Conservation (phyloP, 139 green algal genomes). For the Diplosphaera chodatii region DNA sequence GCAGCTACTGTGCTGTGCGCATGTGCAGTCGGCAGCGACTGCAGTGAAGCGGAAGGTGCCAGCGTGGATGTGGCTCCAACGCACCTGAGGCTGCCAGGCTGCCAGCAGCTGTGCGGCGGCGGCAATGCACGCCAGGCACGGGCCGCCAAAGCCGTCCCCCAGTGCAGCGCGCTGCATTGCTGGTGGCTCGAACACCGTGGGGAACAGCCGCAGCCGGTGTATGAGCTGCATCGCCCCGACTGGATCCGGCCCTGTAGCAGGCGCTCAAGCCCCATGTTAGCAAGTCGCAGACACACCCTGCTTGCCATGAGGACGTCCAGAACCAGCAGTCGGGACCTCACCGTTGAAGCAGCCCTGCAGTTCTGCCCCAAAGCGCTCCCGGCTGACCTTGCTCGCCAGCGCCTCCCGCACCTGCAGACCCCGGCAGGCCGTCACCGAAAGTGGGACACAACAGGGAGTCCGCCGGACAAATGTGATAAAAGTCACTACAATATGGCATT, state of each 20-base stretch:
- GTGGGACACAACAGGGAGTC: too few species aligned
- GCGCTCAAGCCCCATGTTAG: background rate
- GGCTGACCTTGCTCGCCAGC: conserved; percentile 68
- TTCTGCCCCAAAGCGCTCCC: conserved; percentile 76
- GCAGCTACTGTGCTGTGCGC: background rate
- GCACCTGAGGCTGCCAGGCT: background rate
- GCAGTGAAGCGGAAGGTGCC: too few species aligned
- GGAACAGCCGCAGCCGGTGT: conserved; percentile 59
- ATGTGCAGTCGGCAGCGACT: too few species aligned
- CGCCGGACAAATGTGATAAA: too few species aligned
- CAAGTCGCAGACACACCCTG: too few species aligned
- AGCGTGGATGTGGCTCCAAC: too few species aligned
- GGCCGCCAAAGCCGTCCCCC: conserved; percentile 21
- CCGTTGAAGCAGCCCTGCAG: conserved; percentile 55
- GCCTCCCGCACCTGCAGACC: conserved; percentile 53
- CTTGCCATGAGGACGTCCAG: too few species aligned
- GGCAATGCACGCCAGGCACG: conserved; percentile 30
- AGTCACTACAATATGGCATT: too few species aligned
- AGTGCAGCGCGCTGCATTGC: conserved; percentile 7
- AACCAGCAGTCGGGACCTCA: too few species aligned
- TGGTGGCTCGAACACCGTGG: conserved; percentile 59
- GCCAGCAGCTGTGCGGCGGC: conserved; percentile 11
- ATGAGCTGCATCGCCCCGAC: conserved; percentile 59
- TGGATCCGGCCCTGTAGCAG: conserved; percentile 49
- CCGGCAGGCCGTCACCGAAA: too few species aligned